Percentiles rank a stretch among this genome's conserved stretches.
phyloP scores from a whole-genome alignment of 2,329 filamentous ascomycete species.

The Ceratocystis cubensis region DNA sequence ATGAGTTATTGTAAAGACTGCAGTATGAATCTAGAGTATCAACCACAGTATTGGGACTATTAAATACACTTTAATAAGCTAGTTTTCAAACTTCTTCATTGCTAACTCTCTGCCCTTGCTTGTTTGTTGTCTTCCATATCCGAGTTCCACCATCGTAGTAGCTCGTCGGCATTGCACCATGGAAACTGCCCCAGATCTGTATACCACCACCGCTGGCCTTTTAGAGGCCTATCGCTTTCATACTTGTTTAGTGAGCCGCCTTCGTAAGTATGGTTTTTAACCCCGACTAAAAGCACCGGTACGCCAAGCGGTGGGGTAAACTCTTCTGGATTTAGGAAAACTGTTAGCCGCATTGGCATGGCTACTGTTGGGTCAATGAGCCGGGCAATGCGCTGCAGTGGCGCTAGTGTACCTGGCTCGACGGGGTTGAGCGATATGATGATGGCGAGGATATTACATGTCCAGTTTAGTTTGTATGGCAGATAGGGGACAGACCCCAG shows the following conservation, averaged over 20 bases:
- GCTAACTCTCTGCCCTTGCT: background rate
- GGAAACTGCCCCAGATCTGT: constrained; percentile 33
- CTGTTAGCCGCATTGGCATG: constrained; percentile 41
- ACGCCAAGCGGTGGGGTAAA: constrained; percentile 38
- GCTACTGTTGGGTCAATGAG: constrained; percentile 40
- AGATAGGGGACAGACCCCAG: constrained; percentile 39
- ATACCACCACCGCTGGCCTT: constrained; percentile 39
- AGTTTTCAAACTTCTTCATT: background rate
- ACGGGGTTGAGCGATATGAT: constrained; percentile 36
- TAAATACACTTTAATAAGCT: background rate
- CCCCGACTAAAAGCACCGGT: constrained; percentile 39
- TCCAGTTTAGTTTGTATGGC: constrained; percentile 47
- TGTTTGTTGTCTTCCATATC: background rate
- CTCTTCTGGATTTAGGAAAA: constrained; percentile 40
- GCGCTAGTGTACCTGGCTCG: constrained; percentile 39
- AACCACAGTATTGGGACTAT: background rate
- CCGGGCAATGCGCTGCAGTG: constrained; percentile 40
- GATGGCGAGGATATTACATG: constrained; percentile 43
- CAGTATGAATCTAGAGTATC: background rate
- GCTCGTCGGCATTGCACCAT: constrained; percentile 39
- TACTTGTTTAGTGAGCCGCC: constrained; percentile 36
- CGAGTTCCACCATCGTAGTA: constrained; percentile 36
- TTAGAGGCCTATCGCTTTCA: constrained; percentile 29
- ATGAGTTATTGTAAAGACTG: background rate
- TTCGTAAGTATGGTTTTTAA: constrained; percentile 47